These are phyloP conservation scores for Pyrenopolyporus hunteri DNA, from an alignment of 495 filamentous ascomycete species.

Conservation along the genomic window DNA sequence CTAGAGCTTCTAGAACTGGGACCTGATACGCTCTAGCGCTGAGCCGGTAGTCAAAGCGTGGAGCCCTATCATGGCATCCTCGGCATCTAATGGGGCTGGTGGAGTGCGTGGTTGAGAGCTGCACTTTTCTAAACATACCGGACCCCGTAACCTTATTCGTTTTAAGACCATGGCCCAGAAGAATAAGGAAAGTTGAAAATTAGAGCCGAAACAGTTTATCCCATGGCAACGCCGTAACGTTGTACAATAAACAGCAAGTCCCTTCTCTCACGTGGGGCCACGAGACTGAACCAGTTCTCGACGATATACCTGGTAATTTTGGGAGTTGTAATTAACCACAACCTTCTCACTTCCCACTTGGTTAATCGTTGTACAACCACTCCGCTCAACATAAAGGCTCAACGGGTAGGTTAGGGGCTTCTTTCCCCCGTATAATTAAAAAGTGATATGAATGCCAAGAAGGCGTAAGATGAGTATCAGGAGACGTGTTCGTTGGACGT, in stretches of 20 bases:
- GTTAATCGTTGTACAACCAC: too few species aligned
- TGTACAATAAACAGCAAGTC: background rate
- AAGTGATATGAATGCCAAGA: conserved; percentile 20
- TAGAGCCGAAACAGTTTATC: background rate
- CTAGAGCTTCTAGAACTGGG: conserved; percentile 3
- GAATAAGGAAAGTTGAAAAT: background rate
- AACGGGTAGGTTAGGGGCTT: background rate
- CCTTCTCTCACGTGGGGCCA: background rate
- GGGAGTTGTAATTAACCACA: background rate
- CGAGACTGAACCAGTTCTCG: too few species aligned
- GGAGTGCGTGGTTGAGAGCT: background rate
- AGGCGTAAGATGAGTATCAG: conserved; percentile 24
- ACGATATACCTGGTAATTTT: too few species aligned
- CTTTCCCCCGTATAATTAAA: background rate
- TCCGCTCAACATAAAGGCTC: conserved; percentile 16
- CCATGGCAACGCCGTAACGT: conserved; percentile 13
- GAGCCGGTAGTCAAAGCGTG: conserved; percentile 14
- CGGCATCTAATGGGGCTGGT: conserved; percentile 2
- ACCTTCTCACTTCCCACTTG: background rate
- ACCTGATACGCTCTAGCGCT: conserved; percentile 12
- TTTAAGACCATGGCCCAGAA: background rate
- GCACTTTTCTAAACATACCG: background rate
- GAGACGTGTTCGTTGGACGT: conserved; percentile 13
- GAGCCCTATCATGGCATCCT: conserved; percentile 3
- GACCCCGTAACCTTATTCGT: conserved; percentile 1